Percentiles rank a stretch among this genome's conserved stretches.
phyloP scores from a whole-genome alignment of 306 rosid species.

The Leucaena leucocephala region DNA sequence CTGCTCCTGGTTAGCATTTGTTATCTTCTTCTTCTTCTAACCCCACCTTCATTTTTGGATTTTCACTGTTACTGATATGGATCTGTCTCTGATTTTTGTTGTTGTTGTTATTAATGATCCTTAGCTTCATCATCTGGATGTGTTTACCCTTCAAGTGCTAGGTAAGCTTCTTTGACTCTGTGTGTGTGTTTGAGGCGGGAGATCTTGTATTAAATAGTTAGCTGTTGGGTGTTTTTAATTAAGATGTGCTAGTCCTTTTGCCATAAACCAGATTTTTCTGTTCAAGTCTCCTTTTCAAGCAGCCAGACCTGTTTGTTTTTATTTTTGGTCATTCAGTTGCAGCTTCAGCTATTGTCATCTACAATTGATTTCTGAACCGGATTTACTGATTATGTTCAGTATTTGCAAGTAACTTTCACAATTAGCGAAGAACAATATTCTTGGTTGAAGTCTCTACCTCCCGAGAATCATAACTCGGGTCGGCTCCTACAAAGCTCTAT shows the following conservation, averaged over 20 bases:
- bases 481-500: too few relatives aligned
- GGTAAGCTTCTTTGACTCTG: constrained; percentile 53
- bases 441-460: neutral
- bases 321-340: neutral
- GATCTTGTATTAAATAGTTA: constrained; percentile 20
- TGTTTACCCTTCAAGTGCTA: constrained; percentile 75
- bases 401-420: neutral
- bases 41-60: neutral
- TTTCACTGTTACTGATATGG: constrained; percentile 26
- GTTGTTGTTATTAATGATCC: constrained; percentile 29
- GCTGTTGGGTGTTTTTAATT: neutral
- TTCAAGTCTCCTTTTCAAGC: constrained; percentile 19
- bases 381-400: neutral
- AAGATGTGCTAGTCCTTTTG: neutral
- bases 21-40: too few relatives aligned
- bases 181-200: neutral
- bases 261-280: constrained; percentile 10
- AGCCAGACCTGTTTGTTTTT: neutral
- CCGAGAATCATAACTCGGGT: neutral
- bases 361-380: constrained; percentile 9
- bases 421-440: constrained; percentile 14
- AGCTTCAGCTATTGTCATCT: neutral
- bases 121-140: constrained; percentile 70
- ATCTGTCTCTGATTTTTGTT: constrained; percentile 10
- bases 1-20: constrained; percentile 61